These are phyloP conservation scores for Mariannaea sp. DNA, from an alignment of 2,329 filamentous ascomycete genomes.

Conservation along the genomic window DNA sequence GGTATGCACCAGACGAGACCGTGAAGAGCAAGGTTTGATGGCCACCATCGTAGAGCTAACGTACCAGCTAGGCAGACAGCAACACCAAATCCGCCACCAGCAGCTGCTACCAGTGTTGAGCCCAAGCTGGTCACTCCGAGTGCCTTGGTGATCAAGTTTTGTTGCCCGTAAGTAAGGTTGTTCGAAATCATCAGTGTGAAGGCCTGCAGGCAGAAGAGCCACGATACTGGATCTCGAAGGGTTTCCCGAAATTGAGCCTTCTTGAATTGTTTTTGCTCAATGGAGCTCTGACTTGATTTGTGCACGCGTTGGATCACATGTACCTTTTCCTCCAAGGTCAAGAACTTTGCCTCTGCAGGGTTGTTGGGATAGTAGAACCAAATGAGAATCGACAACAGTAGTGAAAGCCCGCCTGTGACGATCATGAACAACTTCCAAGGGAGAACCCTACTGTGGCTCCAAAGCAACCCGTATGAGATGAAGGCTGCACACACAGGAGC, in stretches of 20 bases:
- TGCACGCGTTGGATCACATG: conserved; percentile 44
- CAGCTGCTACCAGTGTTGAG: conserved; percentile 46
- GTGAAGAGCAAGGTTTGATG: conserved; percentile 40
- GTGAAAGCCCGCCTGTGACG: conserved; percentile 43
- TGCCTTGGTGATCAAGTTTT: conserved; percentile 43
- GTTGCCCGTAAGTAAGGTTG: conserved; percentile 47
- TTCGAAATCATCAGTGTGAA: conserved; percentile 45
- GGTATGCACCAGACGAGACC: conserved; percentile 36
- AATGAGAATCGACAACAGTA: conserved; percentile 42
- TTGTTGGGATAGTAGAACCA: conserved; percentile 47
- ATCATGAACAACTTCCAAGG: conserved; percentile 49
- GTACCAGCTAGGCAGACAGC: conserved; percentile 40
- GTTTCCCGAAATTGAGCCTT: conserved; percentile 38
- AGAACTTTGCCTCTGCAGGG: conserved; percentile 45
- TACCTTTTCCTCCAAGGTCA: conserved; percentile 47
- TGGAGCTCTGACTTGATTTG: conserved; percentile 41
- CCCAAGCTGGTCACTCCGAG: conserved; percentile 46
- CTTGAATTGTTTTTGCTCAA: conserved; percentile 46
- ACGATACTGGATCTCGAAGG: conserved; percentile 38
- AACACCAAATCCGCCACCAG: conserved; percentile 44
- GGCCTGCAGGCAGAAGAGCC: conserved; percentile 39
- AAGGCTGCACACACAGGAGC: conserved; percentile 47
- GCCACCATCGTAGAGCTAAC: conserved; percentile 38
- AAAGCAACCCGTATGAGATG: conserved; percentile 48
- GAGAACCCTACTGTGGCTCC: conserved; percentile 38